Evolutionary conservation across 495 filamentous ascomycete species (phyloP), one percentile per base, ranked within the genome.

Genomic region (Daldinia vernicosa): DNA sequence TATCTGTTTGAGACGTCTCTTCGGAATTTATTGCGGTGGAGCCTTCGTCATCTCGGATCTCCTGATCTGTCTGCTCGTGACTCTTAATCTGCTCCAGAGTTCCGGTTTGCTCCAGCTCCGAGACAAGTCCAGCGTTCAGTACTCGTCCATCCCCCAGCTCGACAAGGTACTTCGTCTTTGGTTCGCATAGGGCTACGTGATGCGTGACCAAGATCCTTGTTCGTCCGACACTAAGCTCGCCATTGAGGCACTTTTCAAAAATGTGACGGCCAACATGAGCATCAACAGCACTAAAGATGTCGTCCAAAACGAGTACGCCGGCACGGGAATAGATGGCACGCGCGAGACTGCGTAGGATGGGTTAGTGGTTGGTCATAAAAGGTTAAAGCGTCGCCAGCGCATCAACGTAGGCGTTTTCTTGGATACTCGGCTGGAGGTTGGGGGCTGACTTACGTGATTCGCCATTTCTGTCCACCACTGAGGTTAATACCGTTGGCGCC

Each of bases 131-230:
- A 2, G 87, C 85, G 68, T 91, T 77, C 30, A 89, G 77, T 5
- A 90, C 84, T 15, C 81, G 82, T 6, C 92, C 93, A 63, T 93
- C 86, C 15, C 86, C 87, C 1, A 96, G 82, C 35, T 89, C 81
- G 2, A 94, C 88, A 3, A 88, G 82, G 63, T 92, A 95, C 54
- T 89, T 89, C 4, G 92, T 89, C 70, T 85, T 85, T 4, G 89
- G 83, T 51, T 91, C 81, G 69, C 89, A 92, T 7, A 95, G 80
- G 3, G 84, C 85, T n/a, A 93, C 86, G 66, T 95, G 93, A 72
- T 96, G 93, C 2, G 93, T 96, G 8, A 93, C 93, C 27, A 96
- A 74, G 51, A 96, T 89, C 37, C 93, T 84, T 3, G 93, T 96
- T 43, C 93, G 83, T 0, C 88, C 89, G n/a, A 81, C 63, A 45